These are phyloP conservation scores for Solanum hybrid DNA, from an alignment of 305 asterid genomes.

Conservation along the genomic window DNA sequence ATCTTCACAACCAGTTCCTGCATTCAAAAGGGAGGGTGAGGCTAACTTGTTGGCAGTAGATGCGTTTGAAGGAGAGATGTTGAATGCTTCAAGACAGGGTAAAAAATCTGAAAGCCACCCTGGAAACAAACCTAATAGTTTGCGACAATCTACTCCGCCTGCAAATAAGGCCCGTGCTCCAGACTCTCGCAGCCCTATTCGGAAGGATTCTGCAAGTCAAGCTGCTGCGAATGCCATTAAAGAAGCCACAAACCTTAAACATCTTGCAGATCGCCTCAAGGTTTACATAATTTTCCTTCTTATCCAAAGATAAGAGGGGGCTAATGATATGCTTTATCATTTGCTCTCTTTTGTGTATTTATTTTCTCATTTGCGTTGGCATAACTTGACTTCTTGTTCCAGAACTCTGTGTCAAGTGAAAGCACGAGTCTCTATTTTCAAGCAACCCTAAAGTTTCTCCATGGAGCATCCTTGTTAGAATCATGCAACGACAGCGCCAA, in stretches of 20 bases:
- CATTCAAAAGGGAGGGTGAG: constrained; percentile 49
- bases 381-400: constrained; percentile 22
- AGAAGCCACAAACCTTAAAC: constrained; percentile 94
- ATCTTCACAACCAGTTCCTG: constrained; percentile 30
- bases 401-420: constrained; percentile 76
- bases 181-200: constrained; percentile 71
- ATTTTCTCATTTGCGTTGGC: constrained; percentile 13
- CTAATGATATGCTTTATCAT: not conserved
- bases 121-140: constrained; percentile 16
- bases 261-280: constrained; percentile 87
- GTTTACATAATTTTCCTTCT: constrained; percentile 9
- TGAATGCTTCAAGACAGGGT: constrained; percentile 17
- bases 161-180: constrained; percentile 52
- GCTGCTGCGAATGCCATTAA: constrained; percentile 74
- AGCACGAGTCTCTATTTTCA: constrained; percentile 74
- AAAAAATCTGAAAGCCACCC: constrained; percentile 29
- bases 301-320: constrained; percentile 1
- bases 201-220: constrained; percentile 78
- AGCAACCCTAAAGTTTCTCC: constrained; percentile 93
- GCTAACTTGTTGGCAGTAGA: constrained; percentile 15
- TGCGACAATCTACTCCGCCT: constrained; percentile 25
- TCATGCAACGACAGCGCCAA: constrained; percentile 60
- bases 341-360: not conserved
- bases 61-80: constrained; percentile 15
- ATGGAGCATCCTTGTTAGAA: constrained; percentile 90